Evolutionary conservation across 1,139 yeast genomes (phyloP).

Genomic region (Scheffersomyces segobiensis): DNA sequence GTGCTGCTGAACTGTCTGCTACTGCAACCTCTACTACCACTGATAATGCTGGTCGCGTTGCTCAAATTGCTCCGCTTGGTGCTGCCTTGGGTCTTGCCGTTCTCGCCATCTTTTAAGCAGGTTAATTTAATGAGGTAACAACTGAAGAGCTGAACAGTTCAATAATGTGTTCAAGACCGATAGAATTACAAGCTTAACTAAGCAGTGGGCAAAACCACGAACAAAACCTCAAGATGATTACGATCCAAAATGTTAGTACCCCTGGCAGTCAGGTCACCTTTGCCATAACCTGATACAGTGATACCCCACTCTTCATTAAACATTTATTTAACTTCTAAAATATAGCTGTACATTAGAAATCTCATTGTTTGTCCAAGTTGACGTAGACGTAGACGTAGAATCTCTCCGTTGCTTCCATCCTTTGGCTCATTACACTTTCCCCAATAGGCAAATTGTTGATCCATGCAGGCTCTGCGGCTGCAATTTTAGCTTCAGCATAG

Average conservation of each 20-base stretch:
- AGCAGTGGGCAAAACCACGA: not conserved
- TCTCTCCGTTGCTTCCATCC: not conserved
- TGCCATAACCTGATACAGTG: not conserved
- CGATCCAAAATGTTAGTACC: not conserved
- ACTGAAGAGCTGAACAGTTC: no score
- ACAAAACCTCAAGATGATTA: not conserved
- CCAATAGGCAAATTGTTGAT: not conserved
- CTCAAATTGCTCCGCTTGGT: conserved; percentile 31
- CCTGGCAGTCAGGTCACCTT: not conserved
- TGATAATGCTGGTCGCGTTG: conserved; percentile 10
- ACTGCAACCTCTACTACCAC: conserved; percentile 1
- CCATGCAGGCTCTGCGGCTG: not conserved
- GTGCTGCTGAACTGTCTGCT: conserved; percentile 3
- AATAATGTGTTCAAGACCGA: not conserved
- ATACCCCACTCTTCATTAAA: not conserved
- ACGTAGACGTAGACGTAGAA: not conserved
- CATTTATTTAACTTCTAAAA: not conserved
- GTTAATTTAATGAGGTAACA: no score
- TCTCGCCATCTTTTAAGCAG: conserved; percentile 29
- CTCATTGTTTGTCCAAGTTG: not conserved
- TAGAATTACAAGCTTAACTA: no score
- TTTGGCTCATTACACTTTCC: not conserved
- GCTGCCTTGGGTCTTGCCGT: conserved; percentile 38
- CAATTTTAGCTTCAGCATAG: not conserved
- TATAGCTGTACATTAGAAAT: not conserved